Evolutionary conservation across 1,284 basidiomycete genomes (phyloP).

Genomic region (Fereydounia khargensis): DNA sequence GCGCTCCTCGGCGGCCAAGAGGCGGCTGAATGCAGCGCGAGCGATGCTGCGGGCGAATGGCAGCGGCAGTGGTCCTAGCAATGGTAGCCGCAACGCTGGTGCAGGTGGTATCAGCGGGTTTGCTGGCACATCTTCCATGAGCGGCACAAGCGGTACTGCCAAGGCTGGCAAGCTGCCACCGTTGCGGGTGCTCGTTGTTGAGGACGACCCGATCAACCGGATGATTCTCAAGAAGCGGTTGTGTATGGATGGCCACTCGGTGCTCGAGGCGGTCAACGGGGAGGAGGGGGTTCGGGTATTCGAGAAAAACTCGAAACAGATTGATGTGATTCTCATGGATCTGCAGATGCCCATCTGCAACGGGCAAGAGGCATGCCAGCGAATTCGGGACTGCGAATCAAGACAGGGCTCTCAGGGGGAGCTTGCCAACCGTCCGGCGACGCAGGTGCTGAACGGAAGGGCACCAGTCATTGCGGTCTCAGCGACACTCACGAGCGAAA

Average conservation of each 20-base stretch:
- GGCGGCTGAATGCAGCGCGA: too few relatives aligned
- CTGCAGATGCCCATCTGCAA: slow-evolving; percentile 83
- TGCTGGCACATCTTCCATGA: too few relatives aligned
- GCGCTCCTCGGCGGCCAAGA: too few relatives aligned
- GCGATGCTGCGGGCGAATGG: too few relatives aligned
- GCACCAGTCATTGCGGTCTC: slow-evolving; percentile 82
- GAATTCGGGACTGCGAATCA: slow-evolving; percentile 60
- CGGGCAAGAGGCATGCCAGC: slow-evolving; percentile 70
- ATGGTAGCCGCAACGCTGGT: too few relatives aligned
- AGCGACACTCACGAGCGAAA: slow-evolving; percentile 70
- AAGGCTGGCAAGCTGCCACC: slow-evolving; percentile 20
- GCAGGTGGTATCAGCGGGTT: too few relatives aligned
- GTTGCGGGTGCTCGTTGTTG: slow-evolving; percentile 48
- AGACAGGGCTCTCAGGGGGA: slow-evolving; percentile 10
- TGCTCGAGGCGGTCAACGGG: slow-evolving; percentile 71
- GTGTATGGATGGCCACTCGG: slow-evolving; percentile 68
- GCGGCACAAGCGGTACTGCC: too few relatives aligned
- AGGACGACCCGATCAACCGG: slow-evolving; percentile 72
- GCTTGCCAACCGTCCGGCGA: slow-evolving; percentile 34
- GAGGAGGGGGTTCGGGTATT: slow-evolving; percentile 72
- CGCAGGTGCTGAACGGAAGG: slow-evolving; percentile 65
- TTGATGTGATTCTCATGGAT: slow-evolving; percentile 79
- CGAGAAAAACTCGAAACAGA: slow-evolving; percentile 64
- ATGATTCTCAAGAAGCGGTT: slow-evolving; percentile 72
- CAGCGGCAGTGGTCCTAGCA: too few relatives aligned